These are phyloP conservation scores for Suhomyces choctaworum DNA, from an alignment of 1,139 yeast genomes.

Conservation along the genomic window DNA sequence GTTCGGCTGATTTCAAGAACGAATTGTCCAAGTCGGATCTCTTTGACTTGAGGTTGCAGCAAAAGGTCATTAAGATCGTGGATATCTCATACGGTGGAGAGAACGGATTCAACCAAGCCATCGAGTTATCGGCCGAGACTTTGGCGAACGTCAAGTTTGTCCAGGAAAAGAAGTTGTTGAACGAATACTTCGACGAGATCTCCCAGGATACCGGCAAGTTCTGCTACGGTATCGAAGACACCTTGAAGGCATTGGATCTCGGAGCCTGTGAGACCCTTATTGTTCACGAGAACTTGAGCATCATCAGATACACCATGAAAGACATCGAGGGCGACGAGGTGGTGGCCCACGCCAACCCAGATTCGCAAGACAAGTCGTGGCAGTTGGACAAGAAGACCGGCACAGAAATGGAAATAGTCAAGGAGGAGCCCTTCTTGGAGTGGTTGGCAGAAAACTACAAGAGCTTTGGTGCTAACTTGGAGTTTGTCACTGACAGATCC, in stretches of 20 bases:
- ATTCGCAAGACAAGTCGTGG: constrained; percentile 72
- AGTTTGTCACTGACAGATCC: constrained; percentile 93
- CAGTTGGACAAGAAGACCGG: constrained; percentile 83
- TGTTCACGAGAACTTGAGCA: constrained; percentile 89
- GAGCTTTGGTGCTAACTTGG: constrained; percentile 90
- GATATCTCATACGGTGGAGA: constrained; percentile 99
- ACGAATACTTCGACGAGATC: constrained; percentile 90
- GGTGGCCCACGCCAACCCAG: constrained; percentile 71
- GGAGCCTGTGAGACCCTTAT: constrained; percentile 94
- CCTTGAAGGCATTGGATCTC: constrained; percentile 89
- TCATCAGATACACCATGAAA: constrained; percentile 78
- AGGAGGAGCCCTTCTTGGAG: constrained; percentile 83
- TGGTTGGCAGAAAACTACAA: constrained; percentile 98
- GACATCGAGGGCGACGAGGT: constrained; percentile 80
- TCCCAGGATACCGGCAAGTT: constrained; percentile 95
- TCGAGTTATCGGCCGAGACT: constrained; percentile 95
- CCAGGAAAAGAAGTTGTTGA: constrained; percentile 94
- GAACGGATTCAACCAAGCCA: constrained; percentile 98
- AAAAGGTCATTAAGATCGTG: constrained; percentile 86
- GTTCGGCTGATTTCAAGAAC: constrained; percentile 97
- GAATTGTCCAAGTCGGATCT: constrained; percentile 90
- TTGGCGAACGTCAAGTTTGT: constrained; percentile 94
- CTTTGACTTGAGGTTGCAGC: constrained; percentile 85
- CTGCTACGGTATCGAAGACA: constrained; percentile 97
- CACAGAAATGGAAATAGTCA: constrained; percentile 80